Evolutionary conservation across 495 filamentous ascomycete species (phyloP), one percentile per base, ranked within the genome.

Genomic region (Xylona heveae): DNA sequence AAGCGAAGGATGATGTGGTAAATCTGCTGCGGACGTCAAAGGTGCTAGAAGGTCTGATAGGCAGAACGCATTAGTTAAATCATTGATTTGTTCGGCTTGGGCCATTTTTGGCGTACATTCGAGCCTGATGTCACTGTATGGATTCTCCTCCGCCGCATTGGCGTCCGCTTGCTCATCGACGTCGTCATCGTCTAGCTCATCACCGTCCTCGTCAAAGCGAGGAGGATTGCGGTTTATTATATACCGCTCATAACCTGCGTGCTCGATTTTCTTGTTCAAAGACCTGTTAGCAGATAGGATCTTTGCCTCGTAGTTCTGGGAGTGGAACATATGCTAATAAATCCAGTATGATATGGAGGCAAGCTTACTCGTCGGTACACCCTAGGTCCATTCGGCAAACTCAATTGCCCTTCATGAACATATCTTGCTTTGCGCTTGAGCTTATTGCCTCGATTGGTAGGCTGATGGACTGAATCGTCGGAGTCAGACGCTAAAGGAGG

Each of bases 361-460:
- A 19, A 15, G 44, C 64, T 36, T 44, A 85, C 84, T 68, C 80
- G 75, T 50, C 76, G 88, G 59, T 92, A 91, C n/a, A 73, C 64
- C 14, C 71, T 63, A 15, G 78, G 72, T 2, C 78, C 71, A 29
- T 63, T 66, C 2, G 75, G 58, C 28, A 67, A 64, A 19, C 77
- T 69, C 38, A 88, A 52, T 28, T 71, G 69, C 24, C 80, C 80
- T 45, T 79, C 67, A 34, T 72, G 74, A 26, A 90, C 69, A 52
- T 77, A 79, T 48, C 68, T 64, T 25, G 83, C 73, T 45, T 78
- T 78, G 43, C 66, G 75, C 52, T 78, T 78, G 36, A 95, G 64
- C 49, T 92, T 99, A 49, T 92, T 78, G 28, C 79, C 82, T 44
- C 85, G 78, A 51, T 93, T 95, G 5, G 78, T 83, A 32, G 68